Base-by-base conservation (phyloP, 768 basidiomycete species). In the Auricularia auricula-judae region DNA sequence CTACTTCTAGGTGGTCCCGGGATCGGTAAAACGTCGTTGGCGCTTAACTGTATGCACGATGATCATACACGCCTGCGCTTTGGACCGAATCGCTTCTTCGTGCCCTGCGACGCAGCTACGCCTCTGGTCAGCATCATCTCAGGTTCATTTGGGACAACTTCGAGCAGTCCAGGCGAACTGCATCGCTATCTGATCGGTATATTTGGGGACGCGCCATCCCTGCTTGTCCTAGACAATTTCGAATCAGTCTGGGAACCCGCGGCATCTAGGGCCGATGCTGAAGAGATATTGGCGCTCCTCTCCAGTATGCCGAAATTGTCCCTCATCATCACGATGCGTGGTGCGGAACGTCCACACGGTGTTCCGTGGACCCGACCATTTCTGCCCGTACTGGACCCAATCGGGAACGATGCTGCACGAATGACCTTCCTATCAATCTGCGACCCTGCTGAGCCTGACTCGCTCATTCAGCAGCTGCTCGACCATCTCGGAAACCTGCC, bases 221-320 rank as follows among this genome's bases (percentile, higher is more conserved):
- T 78, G 29, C 36, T 79, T 23, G 64, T 78, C 21, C 68, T 79
- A 5, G 77, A 79, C 63, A 76, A 79, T 61, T 76, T 79, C 61
- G 78, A 79, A 69, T 76, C 77, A 7, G 70, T 74, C 3, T 77
- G 76, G 77, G 70, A 75, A 63, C 67, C 69, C 56, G 64, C 62
- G 8, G 66, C 65, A 3, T 66, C 64, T 23, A 71, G 67, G 62
- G 65, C 61, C 14, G 64, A 69, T 21, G 68, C 76, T 36, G 67
- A 70, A 35, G 63, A 67, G 36, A 64, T 75, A 12, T 66, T 77
- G n/a, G 36, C 65, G 39, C 63, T 63, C 21, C 65, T 76, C 10
- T 68, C 68, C 7, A 61, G 53, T 7, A 59, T 77, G 5, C 64
- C 70, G 2, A 68, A 72, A 62, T 63, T 78, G 4, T 70, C 72